Base-by-base conservation (phyloP, 2,329 filamentous ascomycete species). In the Colletotrichum horii region DNA sequence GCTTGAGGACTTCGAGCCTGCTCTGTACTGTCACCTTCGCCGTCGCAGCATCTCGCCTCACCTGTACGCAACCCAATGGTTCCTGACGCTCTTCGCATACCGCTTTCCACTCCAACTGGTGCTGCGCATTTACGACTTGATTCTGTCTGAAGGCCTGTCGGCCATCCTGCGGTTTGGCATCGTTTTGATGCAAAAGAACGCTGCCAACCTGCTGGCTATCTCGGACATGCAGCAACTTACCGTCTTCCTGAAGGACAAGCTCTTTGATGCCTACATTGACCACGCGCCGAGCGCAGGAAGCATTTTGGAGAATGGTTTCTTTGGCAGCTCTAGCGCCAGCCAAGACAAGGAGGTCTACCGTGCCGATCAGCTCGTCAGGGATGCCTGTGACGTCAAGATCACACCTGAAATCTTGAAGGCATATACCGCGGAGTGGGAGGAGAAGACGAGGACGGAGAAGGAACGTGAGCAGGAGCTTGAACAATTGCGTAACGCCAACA, bases 221-320 rank as follows among this genome's bases (percentile, higher is more conserved):
- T 94, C 94, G 56, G 97, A 98, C 81, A 98, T 99, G 96, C 90
- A 93, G 65, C 92, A 94, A 56, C 89, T 99, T 65, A 98, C 96
- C 1, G 94, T 91, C 5, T 98, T 97, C 85, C 88, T 99, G 30
- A 98, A 98, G 83, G 97, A 99, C 84, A 94, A 94, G 79, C 82
- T 99, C 1, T 99, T 99, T 78, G 97, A 99, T 81, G 96, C 96
- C 52, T 99, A 99, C 84, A 98, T 99, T 77, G 97, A 99, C 84
- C 94, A 96, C 80, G 92, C 96, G 9, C 97, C 97, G 0, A 98
- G 96, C 4, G 93, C 96, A n/a, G 96, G 93, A 66, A 98, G 96
- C 19, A 94, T 99, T 64, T 91, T 98, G 1, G 97, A 99, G 84
- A 98, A 96, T 58, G 97, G 97, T 16, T 99, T 99, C 88, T 99